phyloP scores from a whole-genome alignment of 345 rosid genomes.

The Eucalyptus guilfoylei region DNA sequence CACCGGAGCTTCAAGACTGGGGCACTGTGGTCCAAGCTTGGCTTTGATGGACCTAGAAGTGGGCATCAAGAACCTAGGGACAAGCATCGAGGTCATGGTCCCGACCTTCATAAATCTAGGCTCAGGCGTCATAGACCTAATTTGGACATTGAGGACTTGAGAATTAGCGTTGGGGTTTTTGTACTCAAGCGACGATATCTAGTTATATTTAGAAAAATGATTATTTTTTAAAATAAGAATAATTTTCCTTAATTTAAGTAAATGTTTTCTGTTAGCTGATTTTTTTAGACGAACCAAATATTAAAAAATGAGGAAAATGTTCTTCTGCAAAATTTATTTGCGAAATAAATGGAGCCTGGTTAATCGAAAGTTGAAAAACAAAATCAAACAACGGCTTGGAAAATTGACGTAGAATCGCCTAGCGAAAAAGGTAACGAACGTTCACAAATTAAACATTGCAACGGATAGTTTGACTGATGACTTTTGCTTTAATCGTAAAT shows the following conservation, averaged over 20 bases:
- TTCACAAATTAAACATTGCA: neutral
- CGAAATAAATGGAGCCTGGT: neutral
- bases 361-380: no score
- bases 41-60: no score
- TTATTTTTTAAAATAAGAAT: no score
- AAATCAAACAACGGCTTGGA: neutral
- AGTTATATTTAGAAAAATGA: no score
- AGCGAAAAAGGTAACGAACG: neutral
- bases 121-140: accelerated
- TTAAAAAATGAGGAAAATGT: no score
- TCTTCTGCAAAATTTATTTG: no score
- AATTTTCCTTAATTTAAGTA: no score
- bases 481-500: neutral
- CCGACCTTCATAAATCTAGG: no score
- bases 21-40: accelerated
- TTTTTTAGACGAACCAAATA: no score
- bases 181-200: no score
- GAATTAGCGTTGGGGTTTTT: accelerated
- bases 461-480: neutral
- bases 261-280: neutral
- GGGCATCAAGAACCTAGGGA: accelerated
- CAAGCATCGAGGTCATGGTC: no score
- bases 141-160: no score
- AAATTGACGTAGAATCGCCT: neutral
- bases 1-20: accelerated